Conservation (phyloP, 768 basidiomycete species). For the Suillus sp. region DNA sequence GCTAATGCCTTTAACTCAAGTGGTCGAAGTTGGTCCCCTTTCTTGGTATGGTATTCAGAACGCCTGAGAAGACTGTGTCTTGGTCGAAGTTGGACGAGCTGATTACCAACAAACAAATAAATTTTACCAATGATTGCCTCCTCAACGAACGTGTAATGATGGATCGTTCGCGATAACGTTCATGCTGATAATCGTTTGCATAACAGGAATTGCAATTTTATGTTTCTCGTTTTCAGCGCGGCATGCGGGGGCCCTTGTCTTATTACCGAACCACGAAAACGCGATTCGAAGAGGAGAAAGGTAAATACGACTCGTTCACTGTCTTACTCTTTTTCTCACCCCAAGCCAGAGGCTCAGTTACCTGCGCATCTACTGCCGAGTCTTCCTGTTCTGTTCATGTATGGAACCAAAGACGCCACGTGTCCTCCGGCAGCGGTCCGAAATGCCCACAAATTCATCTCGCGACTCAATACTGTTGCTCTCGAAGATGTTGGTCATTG, state of each 20-base stretch:
- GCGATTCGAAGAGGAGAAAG: conserved; percentile 68
- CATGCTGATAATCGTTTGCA: not conserved
- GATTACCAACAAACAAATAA: not conserved
- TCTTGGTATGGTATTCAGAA: conserved; percentile 19
- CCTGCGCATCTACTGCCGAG: conserved; percentile 44
- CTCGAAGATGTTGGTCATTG: conserved; percentile 66
- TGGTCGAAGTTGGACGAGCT: conserved; percentile 9
- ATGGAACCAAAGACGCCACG: conserved; percentile 58
- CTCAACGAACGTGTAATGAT: conserved; percentile 23
- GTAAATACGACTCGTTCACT: conserved; percentile 20
- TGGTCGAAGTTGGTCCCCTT: conserved; percentile 26
- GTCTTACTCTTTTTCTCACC: conserved; percentile 1
- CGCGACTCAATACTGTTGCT: conserved; percentile 50
- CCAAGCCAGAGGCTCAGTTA: conserved; percentile 43
- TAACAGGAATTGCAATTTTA: conserved; percentile 61
- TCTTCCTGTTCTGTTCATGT: conserved; percentile 62
- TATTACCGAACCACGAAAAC: conserved; percentile 68
- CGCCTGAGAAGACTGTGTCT: not conserved
- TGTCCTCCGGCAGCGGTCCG: conserved; percentile 43
- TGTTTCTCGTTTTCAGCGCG: conserved; percentile 43
- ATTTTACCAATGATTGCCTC: conserved; percentile 18
- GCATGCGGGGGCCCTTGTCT: conserved; percentile 72
- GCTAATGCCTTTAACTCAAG: not conserved
- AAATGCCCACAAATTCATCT: conserved; percentile 51
- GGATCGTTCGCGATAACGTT: not conserved